phyloP scores from a whole-genome alignment of 345 rosid species.

The Salix dunnii region DNA sequence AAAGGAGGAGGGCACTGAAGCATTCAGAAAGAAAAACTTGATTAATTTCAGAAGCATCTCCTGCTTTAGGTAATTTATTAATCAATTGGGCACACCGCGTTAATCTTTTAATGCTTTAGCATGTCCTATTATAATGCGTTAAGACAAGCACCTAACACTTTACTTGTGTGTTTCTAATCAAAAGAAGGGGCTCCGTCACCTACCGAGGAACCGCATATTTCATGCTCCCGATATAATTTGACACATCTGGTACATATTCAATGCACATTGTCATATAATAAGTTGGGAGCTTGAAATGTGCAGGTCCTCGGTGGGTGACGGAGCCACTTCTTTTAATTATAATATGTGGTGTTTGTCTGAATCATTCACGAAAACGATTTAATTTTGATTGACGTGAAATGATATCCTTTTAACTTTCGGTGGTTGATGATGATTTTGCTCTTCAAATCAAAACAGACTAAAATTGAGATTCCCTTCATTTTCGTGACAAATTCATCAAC shows the following conservation, averaged over 20 bases:
- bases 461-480: not conserved
- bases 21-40: not conserved
- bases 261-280: not conserved
- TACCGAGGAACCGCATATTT: not conserved
- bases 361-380: not conserved
- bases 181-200: slow-evolving; percentile 17
- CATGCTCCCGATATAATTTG: not conserved
- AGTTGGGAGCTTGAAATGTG: not conserved
- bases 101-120: not conserved
- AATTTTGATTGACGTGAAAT: no score
- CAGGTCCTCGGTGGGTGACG: slow-evolving; percentile 15
- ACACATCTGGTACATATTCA: slow-evolving; percentile 1
- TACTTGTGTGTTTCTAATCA: not conserved
- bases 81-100: not conserved
- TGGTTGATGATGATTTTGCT: no score
- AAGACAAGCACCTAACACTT: slow-evolving; percentile 6
- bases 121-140: not conserved
- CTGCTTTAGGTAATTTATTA: not conserved
- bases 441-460: no score
- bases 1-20: slow-evolving; percentile 8
- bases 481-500: not conserved
- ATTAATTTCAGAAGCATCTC: not conserved
- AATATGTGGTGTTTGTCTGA: slow-evolving; percentile 6
- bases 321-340: slow-evolving; percentile 4
- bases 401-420: no score